Percentiles rank a stretch among this genome's conserved stretches.
These are phyloP conservation scores for Eutrema heterophyllum DNA, from an alignment of 345 rosid genomes.

Conservation along the genomic window DNA sequence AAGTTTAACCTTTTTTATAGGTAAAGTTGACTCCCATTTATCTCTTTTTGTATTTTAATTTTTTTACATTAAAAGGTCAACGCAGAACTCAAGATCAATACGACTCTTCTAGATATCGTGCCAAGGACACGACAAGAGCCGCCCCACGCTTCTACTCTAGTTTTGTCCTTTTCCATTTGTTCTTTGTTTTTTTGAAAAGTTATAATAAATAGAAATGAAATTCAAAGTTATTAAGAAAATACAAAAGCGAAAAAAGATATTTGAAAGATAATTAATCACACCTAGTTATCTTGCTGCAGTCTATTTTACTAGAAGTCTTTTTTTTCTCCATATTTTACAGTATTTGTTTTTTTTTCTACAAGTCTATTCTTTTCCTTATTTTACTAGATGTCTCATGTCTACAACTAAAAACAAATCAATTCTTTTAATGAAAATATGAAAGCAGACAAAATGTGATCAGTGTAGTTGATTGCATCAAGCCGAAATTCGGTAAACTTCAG, in stretches of 20 bases:
- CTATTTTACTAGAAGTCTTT: background rate
- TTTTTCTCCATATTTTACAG: background rate
- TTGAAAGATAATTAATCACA: background rate
- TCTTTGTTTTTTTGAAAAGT: background rate
- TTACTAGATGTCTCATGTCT: background rate
- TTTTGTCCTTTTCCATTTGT: constrained; percentile 16
- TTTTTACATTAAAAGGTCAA: constrained; percentile 14
- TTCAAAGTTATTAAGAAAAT: background rate
- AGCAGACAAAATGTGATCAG: background rate
- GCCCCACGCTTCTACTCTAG: constrained; percentile 32
- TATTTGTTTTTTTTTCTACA: background rate
- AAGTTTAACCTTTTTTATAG: background rate
- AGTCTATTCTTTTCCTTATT: background rate
- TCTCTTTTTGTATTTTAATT: background rate
- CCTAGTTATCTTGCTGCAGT: background rate
- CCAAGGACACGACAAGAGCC: constrained; percentile 31
- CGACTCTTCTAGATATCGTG: constrained; percentile 30
- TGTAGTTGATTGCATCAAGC: background rate
- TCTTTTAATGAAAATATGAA: background rate
- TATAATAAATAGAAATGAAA: background rate
- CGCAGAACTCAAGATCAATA: constrained; percentile 28
- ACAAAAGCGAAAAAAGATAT: background rate
- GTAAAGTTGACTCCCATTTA: constrained; percentile 22
- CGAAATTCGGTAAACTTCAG: background rate
- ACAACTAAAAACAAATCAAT: background rate